Evolutionary conservation across 345 rosid genomes (phyloP).

Genomic region (Conringia planisiliqua): DNA sequence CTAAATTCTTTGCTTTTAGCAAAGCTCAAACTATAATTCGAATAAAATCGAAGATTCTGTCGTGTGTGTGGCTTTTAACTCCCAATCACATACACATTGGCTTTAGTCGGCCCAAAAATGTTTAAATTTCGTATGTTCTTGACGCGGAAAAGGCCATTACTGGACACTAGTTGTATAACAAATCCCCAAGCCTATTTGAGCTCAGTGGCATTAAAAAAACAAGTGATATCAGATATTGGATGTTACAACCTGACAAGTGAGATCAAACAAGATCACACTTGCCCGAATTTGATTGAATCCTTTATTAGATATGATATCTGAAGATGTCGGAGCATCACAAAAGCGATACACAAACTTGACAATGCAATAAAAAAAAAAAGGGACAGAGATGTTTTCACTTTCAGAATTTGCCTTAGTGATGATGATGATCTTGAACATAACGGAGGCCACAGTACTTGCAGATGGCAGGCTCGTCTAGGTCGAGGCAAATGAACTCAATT

Average conservation of each 20-base stretch:
- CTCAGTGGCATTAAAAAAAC: not conserved
- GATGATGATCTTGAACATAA: slow-evolving; percentile 90
- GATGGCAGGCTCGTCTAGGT: slow-evolving; percentile 73
- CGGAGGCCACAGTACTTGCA: slow-evolving; percentile 99
- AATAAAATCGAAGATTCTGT: not conserved
- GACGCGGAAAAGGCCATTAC: not conserved
- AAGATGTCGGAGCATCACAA: not conserved
- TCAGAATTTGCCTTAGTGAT: slow-evolving; percentile 47
- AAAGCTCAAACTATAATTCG: not conserved
- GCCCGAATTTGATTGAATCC: not conserved
- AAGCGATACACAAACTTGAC: slow-evolving; percentile 14
- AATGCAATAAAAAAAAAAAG: not conserved
- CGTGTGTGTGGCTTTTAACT: no score
- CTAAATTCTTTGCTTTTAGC: not conserved
- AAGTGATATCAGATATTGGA: not conserved
- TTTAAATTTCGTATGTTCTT: not conserved
- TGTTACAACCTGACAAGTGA: slow-evolving; percentile 13
- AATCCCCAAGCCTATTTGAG: not conserved
- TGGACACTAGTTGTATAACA: not conserved
- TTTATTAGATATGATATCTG: slow-evolving; percentile 6
- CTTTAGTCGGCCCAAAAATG: not conserved
- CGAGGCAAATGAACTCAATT: slow-evolving; percentile 95
- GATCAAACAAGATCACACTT: not conserved
- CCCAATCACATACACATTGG: not conserved
- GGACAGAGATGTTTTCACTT: not conserved